Conservation (phyloP, 805 yeast genomes). For the Candida silvicultrix region DNA sequence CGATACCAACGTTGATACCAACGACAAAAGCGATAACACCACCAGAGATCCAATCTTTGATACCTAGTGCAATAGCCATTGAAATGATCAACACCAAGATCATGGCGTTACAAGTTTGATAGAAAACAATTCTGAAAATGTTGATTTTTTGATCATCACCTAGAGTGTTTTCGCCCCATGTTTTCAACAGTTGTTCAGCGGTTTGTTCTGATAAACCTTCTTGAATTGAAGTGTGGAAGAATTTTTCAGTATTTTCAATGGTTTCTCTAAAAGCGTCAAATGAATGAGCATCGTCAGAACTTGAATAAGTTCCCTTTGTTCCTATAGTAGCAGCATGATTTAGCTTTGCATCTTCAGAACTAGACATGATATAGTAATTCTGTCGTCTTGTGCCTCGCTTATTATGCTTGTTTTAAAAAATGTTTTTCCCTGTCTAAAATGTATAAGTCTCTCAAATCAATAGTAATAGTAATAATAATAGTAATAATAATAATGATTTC, state of each 20-base stretch:
- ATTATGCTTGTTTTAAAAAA: no score
- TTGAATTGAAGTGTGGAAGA: slow-evolving; percentile 34
- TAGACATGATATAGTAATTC: slow-evolving; percentile 1
- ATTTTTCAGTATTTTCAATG: slow-evolving; percentile 29
- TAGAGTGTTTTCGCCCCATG: slow-evolving; percentile 53
- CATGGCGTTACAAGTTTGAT: slow-evolving; percentile 76
- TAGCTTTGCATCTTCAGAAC: slow-evolving; percentile 10
- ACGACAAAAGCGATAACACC: slow-evolving; percentile 74
- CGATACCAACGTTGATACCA: slow-evolving; percentile 55
- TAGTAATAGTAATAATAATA: no score
- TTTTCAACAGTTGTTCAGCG: slow-evolving; percentile 24
- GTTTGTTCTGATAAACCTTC: slow-evolving; percentile 39
- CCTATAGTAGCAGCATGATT: slow-evolving; percentile 10
- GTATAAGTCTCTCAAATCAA: no score
- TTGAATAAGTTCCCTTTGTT: slow-evolving; percentile 8
- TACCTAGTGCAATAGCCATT: slow-evolving; percentile 65
- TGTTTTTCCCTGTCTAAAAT: not conserved
- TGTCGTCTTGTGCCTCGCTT: no score
- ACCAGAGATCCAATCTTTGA: slow-evolving; percentile 75
- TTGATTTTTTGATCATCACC: slow-evolving; percentile 57
- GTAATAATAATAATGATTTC: no score
- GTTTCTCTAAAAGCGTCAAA: slow-evolving; percentile 22
- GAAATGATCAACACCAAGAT: slow-evolving; percentile 64
- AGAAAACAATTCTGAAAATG: slow-evolving; percentile 46
- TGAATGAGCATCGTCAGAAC: slow-evolving; percentile 10